These are phyloP conservation scores for Erodium chrysanthum DNA, from an alignment of 441 rosid species.

Conservation along the genomic window DNA sequence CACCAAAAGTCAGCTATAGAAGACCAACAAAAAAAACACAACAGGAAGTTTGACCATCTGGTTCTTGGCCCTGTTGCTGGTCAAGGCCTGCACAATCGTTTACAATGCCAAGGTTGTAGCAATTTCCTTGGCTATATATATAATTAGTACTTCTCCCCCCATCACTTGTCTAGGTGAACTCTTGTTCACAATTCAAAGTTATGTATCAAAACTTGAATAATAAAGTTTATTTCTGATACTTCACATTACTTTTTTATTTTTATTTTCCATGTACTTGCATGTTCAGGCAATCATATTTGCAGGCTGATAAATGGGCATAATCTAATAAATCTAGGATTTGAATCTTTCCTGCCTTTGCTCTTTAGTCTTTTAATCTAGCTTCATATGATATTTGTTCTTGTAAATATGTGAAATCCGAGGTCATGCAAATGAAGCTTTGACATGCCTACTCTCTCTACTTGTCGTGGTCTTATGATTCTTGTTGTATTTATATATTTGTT, in stretches of 20 bases:
- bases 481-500: background rate
- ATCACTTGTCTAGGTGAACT: background rate
- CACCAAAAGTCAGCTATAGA: constrained; percentile 24
- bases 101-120: constrained; percentile 65
- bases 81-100: constrained; percentile 61
- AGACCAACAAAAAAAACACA: constrained; percentile 27
- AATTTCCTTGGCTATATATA: background rate
- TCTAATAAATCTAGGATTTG: too few relatives aligned
- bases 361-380: too few relatives aligned
- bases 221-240: background rate
- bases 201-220: too few relatives aligned
- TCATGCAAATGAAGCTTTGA: background rate
- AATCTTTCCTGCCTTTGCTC: too few relatives aligned
- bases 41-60: constrained; percentile 56
- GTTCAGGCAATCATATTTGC: too few relatives aligned
- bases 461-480: background rate
- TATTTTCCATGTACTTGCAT: too few relatives aligned
- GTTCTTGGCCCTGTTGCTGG: constrained; percentile 71
- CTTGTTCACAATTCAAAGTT: background rate
- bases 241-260: too few relatives aligned
- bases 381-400: background rate
- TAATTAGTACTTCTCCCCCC: background rate
- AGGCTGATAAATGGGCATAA: too few relatives aligned
- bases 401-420: background rate
- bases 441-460: background rate